Evolutionary conservation across 768 basidiomycete species (phyloP), one percentile per base, ranked within the genome.

Genomic region (Lyophyllum shimeji): DNA sequence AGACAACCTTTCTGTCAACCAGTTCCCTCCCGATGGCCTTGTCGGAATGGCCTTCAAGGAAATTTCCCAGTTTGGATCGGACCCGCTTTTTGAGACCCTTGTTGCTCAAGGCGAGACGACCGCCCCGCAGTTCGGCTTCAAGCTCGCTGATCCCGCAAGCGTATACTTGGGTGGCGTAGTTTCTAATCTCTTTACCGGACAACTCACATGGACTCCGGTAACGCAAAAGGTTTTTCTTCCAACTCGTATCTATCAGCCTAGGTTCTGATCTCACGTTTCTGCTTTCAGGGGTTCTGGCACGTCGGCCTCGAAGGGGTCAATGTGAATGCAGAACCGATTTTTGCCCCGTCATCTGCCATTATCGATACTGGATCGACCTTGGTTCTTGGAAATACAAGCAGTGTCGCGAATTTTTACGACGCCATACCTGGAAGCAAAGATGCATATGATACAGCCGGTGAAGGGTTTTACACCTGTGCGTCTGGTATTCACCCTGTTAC

Each of bases 341-440:
- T 63, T 27, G 53, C 53, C 12, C 57, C 53, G 21, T 50, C 63
- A 39, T 46, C 59, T 25, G 68, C 68, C 11, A 65, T 71, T 50
- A 66, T 80, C 17, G 79, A 80, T 57, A 76, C 71, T 53, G 80
- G 79, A 27, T 76, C 74, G 24, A 75, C 75, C 8, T 63, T 77
- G 51, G 63, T 76, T 50, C 53, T 78, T 11, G 79, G 75, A 1
- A 67, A 73, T 20, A n/a, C 58, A 0, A 17, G 51, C 0, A 61
- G 47, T 1, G 72, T 73, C 27, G 55, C 58, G 6, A 59, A 63
- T 37, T 57, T 75, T 27, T 75, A 74, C 46, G 54, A 43, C 11
- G 59, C 63, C 20, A 71, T 76, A 37, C 67, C 70, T 23, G 73
- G 71, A 9, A 57, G 71, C 37, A 57, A 63, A 55, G 66, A 68